Conservation (phyloP, 169 alveolate species). For the Miamiensis avidus region DNA sequence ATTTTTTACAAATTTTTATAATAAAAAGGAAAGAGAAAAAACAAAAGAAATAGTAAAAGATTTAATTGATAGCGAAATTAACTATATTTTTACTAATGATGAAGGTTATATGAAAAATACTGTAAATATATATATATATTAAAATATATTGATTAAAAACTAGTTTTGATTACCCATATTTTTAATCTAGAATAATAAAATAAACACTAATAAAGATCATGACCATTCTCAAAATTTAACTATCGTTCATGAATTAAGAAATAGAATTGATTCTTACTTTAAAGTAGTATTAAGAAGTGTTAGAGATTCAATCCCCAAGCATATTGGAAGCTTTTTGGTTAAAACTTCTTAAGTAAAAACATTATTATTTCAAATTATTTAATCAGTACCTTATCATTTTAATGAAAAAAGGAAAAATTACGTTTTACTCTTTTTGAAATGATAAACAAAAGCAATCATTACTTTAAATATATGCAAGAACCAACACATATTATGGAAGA, state of each 20-base stretch:
- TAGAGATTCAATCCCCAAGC: constrained; percentile 91
- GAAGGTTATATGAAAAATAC: constrained; percentile 32
- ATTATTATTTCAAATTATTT: constrained; percentile 26
- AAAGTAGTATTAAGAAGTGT: constrained; percentile 73
- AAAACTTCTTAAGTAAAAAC: constrained; percentile 82
- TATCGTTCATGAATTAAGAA: constrained; percentile 60
- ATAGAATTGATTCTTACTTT: constrained; percentile 72
- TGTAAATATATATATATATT: not conserved
- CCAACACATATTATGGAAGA: constrained; percentile 63
- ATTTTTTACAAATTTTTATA: not conserved
- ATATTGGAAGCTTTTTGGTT: constrained; percentile 93
- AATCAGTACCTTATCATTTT: constrained; percentile 1
- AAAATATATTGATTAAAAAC: not conserved
- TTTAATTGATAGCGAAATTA: constrained; percentile 53
- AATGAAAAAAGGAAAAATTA: constrained; percentile 30
- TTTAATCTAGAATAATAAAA: too few relatives aligned
- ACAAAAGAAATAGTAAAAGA: constrained; percentile 39
- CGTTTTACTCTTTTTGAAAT: constrained; percentile 29
- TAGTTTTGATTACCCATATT: too few relatives aligned
- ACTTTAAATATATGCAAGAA: constrained; percentile 47
- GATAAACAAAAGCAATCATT: constrained; percentile 70
- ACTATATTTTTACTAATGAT: constrained; percentile 61
- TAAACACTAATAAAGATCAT: not conserved
- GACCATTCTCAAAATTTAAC: not conserved
- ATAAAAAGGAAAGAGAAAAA: constrained; percentile 38